Evolutionary conservation across 345 rosid genomes (phyloP).

Genomic region (Syzygium oleosum): DNA sequence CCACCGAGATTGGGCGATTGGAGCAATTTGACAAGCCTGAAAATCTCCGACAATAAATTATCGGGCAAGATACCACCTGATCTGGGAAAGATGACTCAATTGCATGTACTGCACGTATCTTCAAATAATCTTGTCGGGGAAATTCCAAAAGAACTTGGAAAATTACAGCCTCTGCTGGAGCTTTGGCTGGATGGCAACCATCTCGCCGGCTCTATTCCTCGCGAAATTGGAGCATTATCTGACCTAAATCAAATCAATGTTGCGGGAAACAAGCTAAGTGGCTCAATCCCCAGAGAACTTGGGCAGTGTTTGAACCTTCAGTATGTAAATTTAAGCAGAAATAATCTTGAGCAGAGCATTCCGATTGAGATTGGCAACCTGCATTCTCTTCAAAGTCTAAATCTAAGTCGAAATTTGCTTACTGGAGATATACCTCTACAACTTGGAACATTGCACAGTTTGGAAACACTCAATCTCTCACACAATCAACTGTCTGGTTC

Average conservation of each 20-base stretch:
- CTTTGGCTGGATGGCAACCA: conserved; percentile 1
- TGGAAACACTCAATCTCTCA: conserved; percentile 1
- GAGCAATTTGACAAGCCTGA: not conserved
- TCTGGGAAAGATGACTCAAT: not conserved
- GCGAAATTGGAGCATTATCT: not conserved
- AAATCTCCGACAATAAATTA: not conserved
- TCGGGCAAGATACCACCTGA: conserved; percentile 2
- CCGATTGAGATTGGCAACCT: not conserved
- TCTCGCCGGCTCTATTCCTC: conserved; percentile 1
- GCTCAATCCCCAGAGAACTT: not conserved
- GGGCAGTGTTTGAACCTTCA: not conserved
- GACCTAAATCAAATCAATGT: not conserved
- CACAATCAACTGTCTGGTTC: not conserved
- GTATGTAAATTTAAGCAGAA: not conserved
- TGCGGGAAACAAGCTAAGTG: conserved; percentile 1
- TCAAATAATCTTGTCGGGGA: not conserved
- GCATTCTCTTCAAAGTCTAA: not conserved
- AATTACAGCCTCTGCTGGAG: not conserved
- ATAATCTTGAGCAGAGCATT: not conserved
- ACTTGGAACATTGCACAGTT: not conserved
- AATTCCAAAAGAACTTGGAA: not conserved
- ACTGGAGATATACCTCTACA: not conserved
- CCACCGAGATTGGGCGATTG: not conserved
- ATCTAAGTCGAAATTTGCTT: not conserved
- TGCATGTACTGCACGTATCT: not conserved